A percentile compares a stretch with the other conserved stretches of the same genome.
Evolutionary conservation across 2,329 filamentous ascomycete genomes (phyloP).

Genomic region (Fusarium kyushuense): DNA sequence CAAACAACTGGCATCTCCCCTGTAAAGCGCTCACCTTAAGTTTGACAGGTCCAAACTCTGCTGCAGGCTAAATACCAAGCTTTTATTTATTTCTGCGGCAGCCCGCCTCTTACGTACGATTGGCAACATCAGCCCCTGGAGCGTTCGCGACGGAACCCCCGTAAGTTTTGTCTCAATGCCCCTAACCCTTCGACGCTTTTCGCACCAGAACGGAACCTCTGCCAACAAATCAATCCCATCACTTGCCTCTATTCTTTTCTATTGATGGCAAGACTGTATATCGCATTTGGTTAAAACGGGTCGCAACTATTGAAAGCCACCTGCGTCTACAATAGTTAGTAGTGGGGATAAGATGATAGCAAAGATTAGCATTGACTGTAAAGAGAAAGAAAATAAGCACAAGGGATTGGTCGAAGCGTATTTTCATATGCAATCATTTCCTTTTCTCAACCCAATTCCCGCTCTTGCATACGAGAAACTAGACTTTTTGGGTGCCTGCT

Average conservation of each 20-base stretch:
- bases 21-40: background rate
- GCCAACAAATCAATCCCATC: background rate
- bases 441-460: constrained; percentile 15
- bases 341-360: background rate
- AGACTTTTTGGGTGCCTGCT: constrained; percentile 10
- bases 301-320: constrained; percentile 15
- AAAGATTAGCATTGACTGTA: background rate
- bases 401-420: constrained; percentile 13
- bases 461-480: constrained; percentile 9
- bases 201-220: background rate
- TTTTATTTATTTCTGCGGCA: background rate
- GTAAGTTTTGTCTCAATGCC: background rate
- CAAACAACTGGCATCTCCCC: background rate
- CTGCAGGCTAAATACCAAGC: constrained; percentile 10
- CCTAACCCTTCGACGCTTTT: background rate
- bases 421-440: constrained; percentile 27
- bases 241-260: background rate
- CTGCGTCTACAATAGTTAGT: background rate
- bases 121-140: constrained; percentile 2
- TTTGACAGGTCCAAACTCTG: constrained; percentile 9
- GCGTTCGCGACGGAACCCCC: constrained; percentile 1
- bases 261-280: background rate
- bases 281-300: background rate
- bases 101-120: constrained; percentile 4
- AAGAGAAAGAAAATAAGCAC: background rate